Evolutionary conservation across 208 protist species (phyloP).

Genomic region (Leishmania arabica): DNA sequence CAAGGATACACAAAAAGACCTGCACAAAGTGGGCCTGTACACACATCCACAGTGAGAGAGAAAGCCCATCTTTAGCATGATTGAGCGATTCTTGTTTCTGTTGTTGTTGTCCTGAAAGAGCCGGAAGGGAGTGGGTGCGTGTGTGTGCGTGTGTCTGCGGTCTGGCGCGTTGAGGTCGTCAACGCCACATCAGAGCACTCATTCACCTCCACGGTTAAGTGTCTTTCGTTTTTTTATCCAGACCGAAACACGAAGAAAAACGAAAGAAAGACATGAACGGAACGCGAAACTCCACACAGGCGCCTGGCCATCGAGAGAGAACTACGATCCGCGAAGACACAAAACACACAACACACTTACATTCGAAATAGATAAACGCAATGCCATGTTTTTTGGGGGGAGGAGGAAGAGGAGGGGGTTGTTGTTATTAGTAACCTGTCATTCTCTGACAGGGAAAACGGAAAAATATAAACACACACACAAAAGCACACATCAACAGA

Average conservation of each 20-base stretch:
- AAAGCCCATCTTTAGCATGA: neutral
- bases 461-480: neutral
- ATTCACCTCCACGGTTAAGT: constrained; percentile 6
- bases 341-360: neutral
- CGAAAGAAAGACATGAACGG: neutral
- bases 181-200: neutral
- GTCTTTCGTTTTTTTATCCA: neutral
- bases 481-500: neutral
- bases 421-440: no score
- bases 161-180: neutral
- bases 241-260: neutral
- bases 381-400: no score
- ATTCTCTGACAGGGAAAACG: no score
- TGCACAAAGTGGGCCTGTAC: neutral
- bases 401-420: no score
- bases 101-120: neutral
- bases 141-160: neutral
- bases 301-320: neutral
- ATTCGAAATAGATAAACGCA: no score
- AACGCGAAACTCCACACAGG: neutral
- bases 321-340: neutral
- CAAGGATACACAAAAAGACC: neutral
- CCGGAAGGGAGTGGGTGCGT: no score
- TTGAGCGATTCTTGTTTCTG: neutral
- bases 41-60: neutral